These are phyloP conservation scores for Leucoagaricus sp. DNA, from an alignment of 1,284 basidiomycete genomes.

Conservation along the genomic window DNA sequence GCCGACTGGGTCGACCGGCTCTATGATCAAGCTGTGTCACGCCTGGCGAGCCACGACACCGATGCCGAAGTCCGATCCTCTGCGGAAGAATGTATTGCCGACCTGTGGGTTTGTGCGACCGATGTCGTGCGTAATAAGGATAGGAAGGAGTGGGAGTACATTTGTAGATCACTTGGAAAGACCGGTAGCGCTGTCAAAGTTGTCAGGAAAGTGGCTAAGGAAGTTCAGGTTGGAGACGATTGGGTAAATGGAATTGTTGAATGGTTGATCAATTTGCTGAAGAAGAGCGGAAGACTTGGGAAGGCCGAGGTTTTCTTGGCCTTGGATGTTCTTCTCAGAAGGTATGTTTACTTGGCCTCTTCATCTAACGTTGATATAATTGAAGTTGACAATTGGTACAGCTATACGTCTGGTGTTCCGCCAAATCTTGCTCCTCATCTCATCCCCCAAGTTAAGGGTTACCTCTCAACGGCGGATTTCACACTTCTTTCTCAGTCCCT, in stretches of 20 bases:
- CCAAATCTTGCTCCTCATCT: constrained; percentile 60
- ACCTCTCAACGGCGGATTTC: constrained; percentile 74
- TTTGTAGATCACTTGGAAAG: constrained; percentile 78
- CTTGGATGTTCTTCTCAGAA: constrained; percentile 71
- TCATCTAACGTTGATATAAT: constrained; percentile 13
- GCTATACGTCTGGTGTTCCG: constrained; percentile 69
- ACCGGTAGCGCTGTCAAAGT: constrained; percentile 73
- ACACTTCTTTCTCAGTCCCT: constrained; percentile 79
- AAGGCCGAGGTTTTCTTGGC: constrained; percentile 84
- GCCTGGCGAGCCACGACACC: constrained; percentile 80
- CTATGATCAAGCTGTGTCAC: constrained; percentile 72
- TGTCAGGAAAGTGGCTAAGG: constrained; percentile 69
- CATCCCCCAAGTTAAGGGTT: constrained; percentile 72
- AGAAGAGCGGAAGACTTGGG: constrained; percentile 78
- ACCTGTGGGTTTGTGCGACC: constrained; percentile 85
- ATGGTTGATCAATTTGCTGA: constrained; percentile 78
- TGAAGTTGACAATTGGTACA: constrained; percentile 26
- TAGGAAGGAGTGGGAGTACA: constrained; percentile 76
- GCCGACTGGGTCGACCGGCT: constrained; percentile 67
- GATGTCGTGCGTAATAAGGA: constrained; percentile 65
- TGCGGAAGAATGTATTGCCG: constrained; percentile 83
- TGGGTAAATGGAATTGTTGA: constrained; percentile 84
- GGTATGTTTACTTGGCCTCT: constrained; percentile 39
- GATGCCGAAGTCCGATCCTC: constrained; percentile 89
- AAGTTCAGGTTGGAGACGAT: constrained; percentile 65